phyloP scores from a whole-genome alignment of 257 asterid species.

The Capsicum baccatum region DNA sequence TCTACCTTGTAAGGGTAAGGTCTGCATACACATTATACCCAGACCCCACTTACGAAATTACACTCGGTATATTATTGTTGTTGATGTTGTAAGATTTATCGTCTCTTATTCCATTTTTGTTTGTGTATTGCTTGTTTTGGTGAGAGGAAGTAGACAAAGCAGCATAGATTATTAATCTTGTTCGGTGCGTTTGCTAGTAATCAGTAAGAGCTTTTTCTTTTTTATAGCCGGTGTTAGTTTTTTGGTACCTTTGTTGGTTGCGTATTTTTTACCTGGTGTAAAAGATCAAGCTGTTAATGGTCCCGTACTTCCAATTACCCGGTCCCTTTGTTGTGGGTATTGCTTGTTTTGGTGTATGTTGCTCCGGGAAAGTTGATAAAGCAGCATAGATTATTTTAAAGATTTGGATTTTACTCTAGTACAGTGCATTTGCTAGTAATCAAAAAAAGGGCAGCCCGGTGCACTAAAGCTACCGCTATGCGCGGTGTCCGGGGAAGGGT shows the following conservation, averaged over 20 bases:
- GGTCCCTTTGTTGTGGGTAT: not conserved
- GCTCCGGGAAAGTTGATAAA: not conserved
- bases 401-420: not conserved
- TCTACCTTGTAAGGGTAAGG: not conserved
- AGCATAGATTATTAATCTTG: not conserved
- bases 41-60: not conserved
- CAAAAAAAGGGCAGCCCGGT: too few species aligned
- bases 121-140: slow-evolving; percentile 21
- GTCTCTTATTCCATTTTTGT: not conserved
- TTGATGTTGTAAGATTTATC: not conserved
- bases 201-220: not conserved
- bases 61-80: not conserved
- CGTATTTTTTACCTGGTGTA: not conserved
- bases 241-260: not conserved
- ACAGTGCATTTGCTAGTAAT: not conserved
- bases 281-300: slow-evolving; percentile 22
- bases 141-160: not conserved
- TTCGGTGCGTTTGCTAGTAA: not conserved
- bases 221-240: not conserved
- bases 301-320: not conserved
- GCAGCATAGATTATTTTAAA: not conserved
- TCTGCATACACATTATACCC: not conserved
- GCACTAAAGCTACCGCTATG: too few species aligned
- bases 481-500: too few species aligned
- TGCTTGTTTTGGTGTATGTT: slow-evolving; percentile 21